Evolutionary conservation across 345 rosid genomes (phyloP), one percentile per base, ranked within the genome.

Genomic region (Sisymbrium irio): DNA sequence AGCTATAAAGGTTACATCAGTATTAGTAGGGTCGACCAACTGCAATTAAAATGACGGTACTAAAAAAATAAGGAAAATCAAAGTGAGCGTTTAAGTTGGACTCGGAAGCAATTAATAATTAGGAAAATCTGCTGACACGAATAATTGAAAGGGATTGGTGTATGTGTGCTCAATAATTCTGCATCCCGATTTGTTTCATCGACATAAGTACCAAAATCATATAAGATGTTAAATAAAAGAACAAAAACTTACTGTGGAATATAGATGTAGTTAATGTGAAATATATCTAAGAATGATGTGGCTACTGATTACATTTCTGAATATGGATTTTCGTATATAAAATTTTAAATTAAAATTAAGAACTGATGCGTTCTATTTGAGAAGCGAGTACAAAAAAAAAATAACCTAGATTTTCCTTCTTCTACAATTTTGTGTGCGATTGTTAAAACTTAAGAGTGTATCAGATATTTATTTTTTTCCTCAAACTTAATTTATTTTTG

Each of bases 101-200:
- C 28, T 44, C 15, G 9, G 15, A 37, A 32, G 47, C 54, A 50
- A 51, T 72, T 51, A 72, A 63, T 64, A n/a, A n/a, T n/a, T n/a
- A n/a, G 42, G 64, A 9, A 6, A 55, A 42, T 42, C 35, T 13
- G 17, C 15, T 57, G 14, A 37, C 51, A 39, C 49, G 50, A 13
- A 28, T 11, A 28, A 27, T 50, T 50, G 69, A 62, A 28, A 72
- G 11, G 25, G 17, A 35, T 53, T 53, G 72, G 67, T 55, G 39
- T 53, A 4, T 58, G 28, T 37, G 1, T 39, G 14, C 19, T 59
- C 3, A 47, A 70, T 32, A 44, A 70, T 3, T 22, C 14, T 39
- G 8, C 18, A 35, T 59, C 67, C 51, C 41, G 60, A 61, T 61
- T 71, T 61, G 41, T 9, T 25, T 39, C 3, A 3, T 56, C 55